Conservation (phyloP, 495 filamentous ascomycete species). For the Podospora tetraspora region DNA sequence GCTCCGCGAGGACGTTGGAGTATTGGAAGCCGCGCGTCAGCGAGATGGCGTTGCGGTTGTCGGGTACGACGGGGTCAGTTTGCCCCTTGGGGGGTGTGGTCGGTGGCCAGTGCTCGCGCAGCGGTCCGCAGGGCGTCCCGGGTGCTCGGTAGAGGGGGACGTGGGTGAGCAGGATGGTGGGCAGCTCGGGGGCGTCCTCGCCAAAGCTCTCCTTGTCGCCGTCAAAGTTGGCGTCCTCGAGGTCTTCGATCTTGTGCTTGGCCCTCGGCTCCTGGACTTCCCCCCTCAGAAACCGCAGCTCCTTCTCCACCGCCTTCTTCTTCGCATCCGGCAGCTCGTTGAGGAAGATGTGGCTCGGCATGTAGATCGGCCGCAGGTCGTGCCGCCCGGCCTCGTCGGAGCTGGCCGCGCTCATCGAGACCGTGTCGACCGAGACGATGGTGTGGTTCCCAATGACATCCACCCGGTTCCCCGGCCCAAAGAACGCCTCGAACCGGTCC, state of each 20-base stretch:
- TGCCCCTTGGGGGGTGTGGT: slow-evolving; percentile 54
- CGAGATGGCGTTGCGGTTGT: slow-evolving; percentile 71
- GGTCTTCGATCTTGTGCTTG: slow-evolving; percentile 48
- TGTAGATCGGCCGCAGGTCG: slow-evolving; percentile 58
- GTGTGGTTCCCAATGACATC: slow-evolving; percentile 93
- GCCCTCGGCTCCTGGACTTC: slow-evolving; percentile 45
- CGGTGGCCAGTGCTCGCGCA: slow-evolving; percentile 75
- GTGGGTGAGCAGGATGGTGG: slow-evolving; percentile 82
- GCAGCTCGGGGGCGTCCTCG: slow-evolving; percentile 51
- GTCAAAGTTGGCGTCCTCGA: slow-evolving; percentile 37
- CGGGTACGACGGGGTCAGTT: slow-evolving; percentile 51
- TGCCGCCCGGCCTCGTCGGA: slow-evolving; percentile 40
- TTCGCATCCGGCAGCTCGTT: slow-evolving; percentile 50
- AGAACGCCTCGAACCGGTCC: slow-evolving; percentile 78
- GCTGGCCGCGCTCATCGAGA: slow-evolving; percentile 71
- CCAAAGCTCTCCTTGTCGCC: slow-evolving; percentile 35
- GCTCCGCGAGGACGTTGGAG: slow-evolving; percentile 79
- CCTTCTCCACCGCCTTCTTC: slow-evolving; percentile 49
- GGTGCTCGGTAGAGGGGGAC: slow-evolving; percentile 78
- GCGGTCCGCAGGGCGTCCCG: slow-evolving; percentile 85
- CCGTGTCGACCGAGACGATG: slow-evolving; percentile 83
- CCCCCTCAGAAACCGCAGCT: slow-evolving; percentile 49
- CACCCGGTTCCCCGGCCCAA: slow-evolving; percentile 81
- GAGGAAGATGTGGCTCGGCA: slow-evolving; percentile 72
- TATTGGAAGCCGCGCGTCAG: slow-evolving; percentile 85